phyloP scores from a whole-genome alignment of 1,139 yeast species.

The Yamadazyma membranifaciens region DNA sequence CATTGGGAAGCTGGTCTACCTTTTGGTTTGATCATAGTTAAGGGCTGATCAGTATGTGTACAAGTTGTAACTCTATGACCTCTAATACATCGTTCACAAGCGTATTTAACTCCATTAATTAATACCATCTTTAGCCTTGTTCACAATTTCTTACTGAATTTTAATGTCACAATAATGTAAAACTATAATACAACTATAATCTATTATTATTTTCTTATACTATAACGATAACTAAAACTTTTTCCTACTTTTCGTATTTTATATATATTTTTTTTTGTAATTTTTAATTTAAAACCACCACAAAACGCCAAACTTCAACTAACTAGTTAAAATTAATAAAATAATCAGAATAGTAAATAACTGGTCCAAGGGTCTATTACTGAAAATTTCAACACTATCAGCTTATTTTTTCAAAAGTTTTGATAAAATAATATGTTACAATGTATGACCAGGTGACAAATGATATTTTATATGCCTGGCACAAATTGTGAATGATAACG shows the following conservation, averaged over 20 bases:
- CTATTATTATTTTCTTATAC: too few relatives aligned
- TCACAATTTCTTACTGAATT: not conserved
- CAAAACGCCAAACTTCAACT: too few relatives aligned
- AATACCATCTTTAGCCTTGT: conserved; percentile 58
- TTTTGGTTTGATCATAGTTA: conserved; percentile 91
- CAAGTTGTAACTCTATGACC: conserved; percentile 96
- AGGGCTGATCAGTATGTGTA: conserved; percentile 85
- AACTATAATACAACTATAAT: too few relatives aligned
- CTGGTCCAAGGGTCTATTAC: not conserved
- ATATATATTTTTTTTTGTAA: not conserved
- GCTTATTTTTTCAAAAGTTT: too few relatives aligned
- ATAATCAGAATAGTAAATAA: conserved; percentile 2
- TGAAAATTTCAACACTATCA: not conserved
- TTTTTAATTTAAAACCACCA: not conserved
- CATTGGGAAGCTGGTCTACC: conserved; percentile 96
- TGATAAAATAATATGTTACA: too few relatives aligned
- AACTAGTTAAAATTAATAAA: not conserved
- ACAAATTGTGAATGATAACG: not conserved
- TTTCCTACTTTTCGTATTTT: too few relatives aligned
- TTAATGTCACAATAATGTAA: too few relatives aligned
- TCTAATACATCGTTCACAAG: conserved; percentile 93
- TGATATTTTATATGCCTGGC: not conserved
- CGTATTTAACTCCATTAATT: conserved; percentile 89
- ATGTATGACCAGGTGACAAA: too few relatives aligned
- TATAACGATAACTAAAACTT: not conserved